These are phyloP conservation scores for Omphalotus guepiniiformis DNA, from an alignment of 768 basidiomycete species.

Conservation along the genomic window DNA sequence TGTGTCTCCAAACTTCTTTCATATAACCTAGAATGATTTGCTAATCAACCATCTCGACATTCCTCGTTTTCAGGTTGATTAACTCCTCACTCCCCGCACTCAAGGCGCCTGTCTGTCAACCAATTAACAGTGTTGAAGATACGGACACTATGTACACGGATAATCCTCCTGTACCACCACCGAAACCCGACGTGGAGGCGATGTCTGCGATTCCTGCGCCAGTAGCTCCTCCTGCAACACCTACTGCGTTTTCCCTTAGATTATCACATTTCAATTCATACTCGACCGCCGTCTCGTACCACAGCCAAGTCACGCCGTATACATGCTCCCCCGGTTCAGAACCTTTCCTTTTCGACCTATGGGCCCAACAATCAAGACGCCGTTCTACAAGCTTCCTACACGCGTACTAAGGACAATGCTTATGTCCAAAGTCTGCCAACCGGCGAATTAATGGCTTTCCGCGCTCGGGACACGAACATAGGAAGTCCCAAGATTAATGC, in stretches of 20 bases:
- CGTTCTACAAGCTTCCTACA: slow-evolving; percentile 66
- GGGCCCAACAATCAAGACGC: slow-evolving; percentile 89
- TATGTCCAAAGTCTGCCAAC: slow-evolving; percentile 81
- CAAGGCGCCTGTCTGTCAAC: no score
- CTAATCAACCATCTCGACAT: no score
- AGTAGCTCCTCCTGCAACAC: no score
- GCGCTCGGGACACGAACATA: slow-evolving; percentile 22
- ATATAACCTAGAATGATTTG: no score
- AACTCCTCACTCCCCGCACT: no score
- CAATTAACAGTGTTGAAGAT: no score
- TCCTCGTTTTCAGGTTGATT: no score
- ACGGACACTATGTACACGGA: no score
- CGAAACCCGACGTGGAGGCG: no score
- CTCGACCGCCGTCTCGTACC: slow-evolving; percentile 35
- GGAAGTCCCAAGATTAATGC: slow-evolving; percentile 17
- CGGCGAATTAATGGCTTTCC: slow-evolving; percentile 78
- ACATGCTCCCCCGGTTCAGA: slow-evolving; percentile 53
- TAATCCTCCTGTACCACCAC: no score
- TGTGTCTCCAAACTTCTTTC: no score
- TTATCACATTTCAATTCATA: slow-evolving; percentile 84
- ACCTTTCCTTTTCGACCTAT: slow-evolving; percentile 87
- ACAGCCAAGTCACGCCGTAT: slow-evolving; percentile 12
- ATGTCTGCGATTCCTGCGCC: no score
- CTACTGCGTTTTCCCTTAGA: slow-evolving; percentile 44
- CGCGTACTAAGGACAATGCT: slow-evolving; percentile 67